Evolutionary conservation across 352 stramenopile genomes (phyloP), one percentile per base, ranked within the genome.

Genomic region (Thalassiosira hispida): DNA sequence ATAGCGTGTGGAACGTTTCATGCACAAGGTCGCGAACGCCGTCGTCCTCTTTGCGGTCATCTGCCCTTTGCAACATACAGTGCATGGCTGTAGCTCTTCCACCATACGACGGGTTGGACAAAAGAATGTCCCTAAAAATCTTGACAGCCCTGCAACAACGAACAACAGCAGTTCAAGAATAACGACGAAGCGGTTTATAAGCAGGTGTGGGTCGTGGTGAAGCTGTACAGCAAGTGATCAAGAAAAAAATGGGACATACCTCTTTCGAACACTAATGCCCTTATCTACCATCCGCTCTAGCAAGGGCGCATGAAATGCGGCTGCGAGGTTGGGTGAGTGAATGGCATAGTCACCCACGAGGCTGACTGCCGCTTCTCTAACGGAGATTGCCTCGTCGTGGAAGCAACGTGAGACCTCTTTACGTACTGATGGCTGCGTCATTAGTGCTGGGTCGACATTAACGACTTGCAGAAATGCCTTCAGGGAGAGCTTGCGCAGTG

Each of bases 261-360:
- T 71, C 69, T 85, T 85, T 44, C 84, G 72, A 25, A 96, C 92
- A 80, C 83, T 93, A 1, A 95, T 73, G 25, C 92, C 92, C 44
- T 77, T 49, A 78, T 96, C 92, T 33, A 67, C 38, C 16, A 96
- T 81, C 23, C 90, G 73, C 16, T 90, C 53, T 0, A 96, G 74
- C 12, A 96, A 83, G 8, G 88, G 64, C 9, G 55, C 25, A 59
- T 96, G 87, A 73, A 94, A 96, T 9, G 77, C 79, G 38, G 80
- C 79, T 22, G 91, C 90, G 73, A 94, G 47, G 55, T 79, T 83
- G 14, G 91, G 90, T 22, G 79, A 85, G 20, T 91, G 66, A 9
- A 95, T 44, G 12, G 93, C 88, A 66, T 93, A 96, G 4, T 79
- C 71, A 1, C 92, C 92, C 64, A 96, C 89, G 11, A 96, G 75